These are phyloP conservation scores for Domatiomyces globalis DNA, from an alignment of 2,329 filamentous ascomycete species.

Conservation along the genomic window DNA sequence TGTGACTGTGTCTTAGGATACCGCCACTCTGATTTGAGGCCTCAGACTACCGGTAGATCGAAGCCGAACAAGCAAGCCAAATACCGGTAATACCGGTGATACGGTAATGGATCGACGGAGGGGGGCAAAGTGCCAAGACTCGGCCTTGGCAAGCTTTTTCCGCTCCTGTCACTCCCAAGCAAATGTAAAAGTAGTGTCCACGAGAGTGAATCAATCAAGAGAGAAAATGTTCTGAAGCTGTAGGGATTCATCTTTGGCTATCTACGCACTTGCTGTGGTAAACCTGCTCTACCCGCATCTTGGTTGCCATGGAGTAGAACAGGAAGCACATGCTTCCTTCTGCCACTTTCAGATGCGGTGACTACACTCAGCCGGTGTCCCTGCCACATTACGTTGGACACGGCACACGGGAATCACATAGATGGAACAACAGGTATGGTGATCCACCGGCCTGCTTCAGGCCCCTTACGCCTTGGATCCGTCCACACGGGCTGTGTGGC, in stretches of 20 bases:
- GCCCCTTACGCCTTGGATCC: conserved; percentile 37
- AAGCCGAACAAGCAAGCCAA: too few species aligned
- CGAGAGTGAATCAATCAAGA: background rate
- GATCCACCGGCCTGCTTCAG: conserved; percentile 21
- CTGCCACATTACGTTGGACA: conserved; percentile 14
- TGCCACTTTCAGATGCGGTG: conserved; percentile 17
- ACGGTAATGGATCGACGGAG: too few species aligned
- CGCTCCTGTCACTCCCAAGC: background rate
- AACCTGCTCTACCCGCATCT: background rate
- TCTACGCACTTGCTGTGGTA: background rate
- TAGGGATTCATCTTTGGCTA: background rate
- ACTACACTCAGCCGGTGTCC: conserved; percentile 17
- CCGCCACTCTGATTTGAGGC: too few species aligned
- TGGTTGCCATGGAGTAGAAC: conserved; percentile 9
- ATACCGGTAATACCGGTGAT: too few species aligned
- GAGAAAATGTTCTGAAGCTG: background rate
- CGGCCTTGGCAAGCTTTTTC: background rate
- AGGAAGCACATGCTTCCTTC: conserved; percentile 20
- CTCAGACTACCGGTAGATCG: too few species aligned
- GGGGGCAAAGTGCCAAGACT: background rate
- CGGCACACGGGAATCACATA: conserved; percentile 19
- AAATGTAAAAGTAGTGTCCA: background rate
- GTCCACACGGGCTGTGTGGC: background rate
- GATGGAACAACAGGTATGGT: conserved; percentile 18
- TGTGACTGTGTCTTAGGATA: too few species aligned